These are phyloP conservation scores for Penicillium vulpinum DNA, from an alignment of 2,329 filamentous ascomycete genomes.

Conservation along the genomic window DNA sequence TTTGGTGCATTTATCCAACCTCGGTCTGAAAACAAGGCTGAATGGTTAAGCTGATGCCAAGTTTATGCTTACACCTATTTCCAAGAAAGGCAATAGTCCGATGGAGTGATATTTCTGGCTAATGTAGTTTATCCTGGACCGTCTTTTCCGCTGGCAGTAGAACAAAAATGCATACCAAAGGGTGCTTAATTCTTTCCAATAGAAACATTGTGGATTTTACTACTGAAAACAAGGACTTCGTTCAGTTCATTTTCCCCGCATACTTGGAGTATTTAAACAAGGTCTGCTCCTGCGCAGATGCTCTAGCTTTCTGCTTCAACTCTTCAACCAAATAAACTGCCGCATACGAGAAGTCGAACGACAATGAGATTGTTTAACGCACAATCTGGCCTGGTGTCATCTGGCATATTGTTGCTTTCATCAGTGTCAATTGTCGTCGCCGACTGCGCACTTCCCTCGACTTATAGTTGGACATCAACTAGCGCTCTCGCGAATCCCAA, in stretches of 20 bases:
- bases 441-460: constrained; percentile 49
- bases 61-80: background rate
- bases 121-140: background rate
- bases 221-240: background rate
- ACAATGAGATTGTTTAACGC: background rate
- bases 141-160: background rate
- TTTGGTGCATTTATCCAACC: background rate
- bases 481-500: constrained; percentile 54
- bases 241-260: background rate
- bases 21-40: background rate
- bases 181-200: background rate
- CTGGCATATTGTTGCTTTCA: background rate
- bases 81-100: background rate
- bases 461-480: constrained; percentile 59
- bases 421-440: background rate
- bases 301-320: background rate
- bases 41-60: background rate
- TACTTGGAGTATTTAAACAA: background rate
- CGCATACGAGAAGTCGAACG: background rate
- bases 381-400: background rate
- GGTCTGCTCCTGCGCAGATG: background rate
- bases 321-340: background rate
- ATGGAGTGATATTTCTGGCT: background rate
- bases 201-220: background rate
- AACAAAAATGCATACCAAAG: background rate